Evolutionary conservation across 1,139 yeast species (phyloP), one percentile per base, ranked within the genome.

Genomic region (Protomyces inouyei): DNA sequence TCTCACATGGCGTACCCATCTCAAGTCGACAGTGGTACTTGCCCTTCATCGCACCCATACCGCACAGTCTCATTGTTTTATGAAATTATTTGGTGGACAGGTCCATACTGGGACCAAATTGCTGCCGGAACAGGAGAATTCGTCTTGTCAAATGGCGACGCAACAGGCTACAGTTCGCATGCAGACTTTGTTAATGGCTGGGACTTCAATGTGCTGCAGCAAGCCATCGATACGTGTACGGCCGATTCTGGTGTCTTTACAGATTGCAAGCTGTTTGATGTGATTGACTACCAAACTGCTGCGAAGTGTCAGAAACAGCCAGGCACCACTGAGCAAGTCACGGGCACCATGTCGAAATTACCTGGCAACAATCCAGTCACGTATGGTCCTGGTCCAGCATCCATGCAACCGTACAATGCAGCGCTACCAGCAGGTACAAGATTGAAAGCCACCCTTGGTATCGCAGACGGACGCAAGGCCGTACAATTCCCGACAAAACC

Each of bases 111-210:
- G 25, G 6, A 36, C 9, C 32, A 43, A 23, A 18, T 59, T 10
- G 36, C 57, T 2, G 56, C 63, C 9, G 63, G 63, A n/a, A 52
- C 63, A 6, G 63, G 63, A 14, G 63, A 59, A 36, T 56, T 60
- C 10, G 64, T 65, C 16, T 54, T 55, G 28, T 38, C 64, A 32
- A 61, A 52, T 18, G 67, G 67, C 43, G 67, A 65, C 28, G 53
- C 65, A 1, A 65, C 67, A 3, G 67, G 67, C 18, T 65, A 64
- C 52, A 61, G 66, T 10, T 65, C 52, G 32, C 67, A 65, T 52
- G 67, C 67, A 12, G 67, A 65, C 52, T 65, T 65, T 28, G 48
- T 65, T 35, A 64, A 63, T 36, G 67, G 66, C 10, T 65, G 67
- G 67, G 66, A 65, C 52, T 37, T 25, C 45, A 65, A 55, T 21